Percentiles rank a stretch among this genome's conserved stretches.
These are phyloP conservation scores for Colletotrichum sp. DNA, from an alignment of 2,329 filamentous ascomycete genomes.

Conservation along the genomic window DNA sequence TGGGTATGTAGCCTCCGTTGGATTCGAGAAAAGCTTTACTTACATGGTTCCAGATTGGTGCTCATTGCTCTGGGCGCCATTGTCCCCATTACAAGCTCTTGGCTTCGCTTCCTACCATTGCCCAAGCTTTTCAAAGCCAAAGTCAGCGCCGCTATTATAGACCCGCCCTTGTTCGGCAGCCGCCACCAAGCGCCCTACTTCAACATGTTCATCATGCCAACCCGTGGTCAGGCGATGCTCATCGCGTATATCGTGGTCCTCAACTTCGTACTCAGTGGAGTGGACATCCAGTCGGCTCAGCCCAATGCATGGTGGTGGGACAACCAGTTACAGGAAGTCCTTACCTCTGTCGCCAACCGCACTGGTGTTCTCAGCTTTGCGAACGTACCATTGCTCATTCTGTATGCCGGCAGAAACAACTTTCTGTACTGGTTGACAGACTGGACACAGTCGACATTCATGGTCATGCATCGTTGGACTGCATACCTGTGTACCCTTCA, in stretches of 20 bases:
- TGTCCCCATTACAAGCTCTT: conserved; percentile 32
- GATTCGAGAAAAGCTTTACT: neutral
- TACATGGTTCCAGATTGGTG: conserved; percentile 13
- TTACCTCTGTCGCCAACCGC: conserved; percentile 34
- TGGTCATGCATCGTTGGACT: conserved; percentile 51
- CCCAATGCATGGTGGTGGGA: conserved; percentile 28
- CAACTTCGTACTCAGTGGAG: conserved; percentile 31
- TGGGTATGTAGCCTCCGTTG: neutral
- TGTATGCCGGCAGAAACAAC: conserved; percentile 47
- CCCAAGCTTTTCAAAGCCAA: neutral
- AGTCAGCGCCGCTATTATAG: neutral
- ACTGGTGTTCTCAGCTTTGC: conserved; percentile 38
- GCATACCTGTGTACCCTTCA: conserved; percentile 44
- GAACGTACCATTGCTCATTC: conserved; percentile 36
- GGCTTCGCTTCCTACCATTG: conserved; percentile 32
- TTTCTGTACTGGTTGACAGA: conserved; percentile 45
- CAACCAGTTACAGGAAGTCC: conserved; percentile 22
- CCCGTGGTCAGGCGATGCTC: conserved; percentile 38
- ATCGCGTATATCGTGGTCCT: conserved; percentile 34
- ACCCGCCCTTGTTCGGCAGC: neutral
- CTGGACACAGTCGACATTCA: conserved; percentile 47
- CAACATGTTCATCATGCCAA: conserved; percentile 40
- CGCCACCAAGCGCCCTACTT: conserved; percentile 28
- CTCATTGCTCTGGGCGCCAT: conserved; percentile 25
- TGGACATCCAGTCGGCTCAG: conserved; percentile 25